Evolutionary conservation across 768 basidiomycete species (phyloP), one percentile per base, ranked within the genome.

Genomic region (Crepidotus variabilis): DNA sequence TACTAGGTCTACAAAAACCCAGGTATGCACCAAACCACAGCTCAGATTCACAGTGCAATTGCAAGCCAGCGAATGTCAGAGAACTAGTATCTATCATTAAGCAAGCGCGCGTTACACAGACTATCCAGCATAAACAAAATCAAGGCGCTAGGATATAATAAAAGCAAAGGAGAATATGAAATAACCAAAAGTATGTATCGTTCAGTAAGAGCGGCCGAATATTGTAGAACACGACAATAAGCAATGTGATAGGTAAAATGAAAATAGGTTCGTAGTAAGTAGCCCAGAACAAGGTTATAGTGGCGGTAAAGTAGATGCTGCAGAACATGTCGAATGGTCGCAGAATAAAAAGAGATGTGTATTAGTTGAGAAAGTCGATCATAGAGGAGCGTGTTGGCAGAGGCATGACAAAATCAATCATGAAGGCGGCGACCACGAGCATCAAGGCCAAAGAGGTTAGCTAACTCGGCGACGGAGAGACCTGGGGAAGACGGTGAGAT

Each of bases 401-500:
- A 13, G 18, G 2, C 5, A 28, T n/a, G n/a, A 14, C 8, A 23
- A 11, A 22, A 22, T 58, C 24, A 58, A 16, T 51, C 36, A 7
- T 56, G 20, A 36, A 75, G 63, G 51, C 68, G 61, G 11, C 67
- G 66, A 24, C 75, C 75, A 23, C 67, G 71, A 48, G 63, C 63
- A 43, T 80, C 77, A 13, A 80, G 68, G 20, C 75, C 75, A 56
- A 80, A 80, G 21, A 80, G 69, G 55, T 73, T 77, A 10, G 75
- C 75, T 6, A 56, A 35, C 33, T 49, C 33, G 16, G 35, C 33
- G 47, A 57, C 56, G 10, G 51, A 43, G 11, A 60, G 56, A 53
- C 36, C 56, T 59, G 8, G 18, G 36, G 50, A 36, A 8, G 43
- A 20, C 3, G 1, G 13, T 21, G 28, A 56, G 43, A 11, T 9